phyloP scores from a whole-genome alignment of 164 flowering plant species.

The Euptelea pleiosperma region DNA sequence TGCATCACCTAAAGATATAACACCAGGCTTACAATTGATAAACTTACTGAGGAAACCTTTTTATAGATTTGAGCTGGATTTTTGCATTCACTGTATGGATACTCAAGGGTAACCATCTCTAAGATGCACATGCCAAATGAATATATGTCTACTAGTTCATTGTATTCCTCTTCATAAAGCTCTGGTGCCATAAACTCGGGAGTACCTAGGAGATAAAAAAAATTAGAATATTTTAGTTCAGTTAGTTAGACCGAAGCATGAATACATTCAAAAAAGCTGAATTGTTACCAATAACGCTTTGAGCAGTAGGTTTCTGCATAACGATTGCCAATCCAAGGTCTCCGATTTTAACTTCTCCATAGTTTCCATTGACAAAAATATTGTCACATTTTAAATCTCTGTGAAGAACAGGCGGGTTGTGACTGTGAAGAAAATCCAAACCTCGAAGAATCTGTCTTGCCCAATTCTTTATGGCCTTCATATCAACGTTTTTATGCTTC shows the following conservation, averaged over 20 bases:
- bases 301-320: conserved; percentile 68
- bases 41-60: conserved; percentile 71
- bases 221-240: neutral
- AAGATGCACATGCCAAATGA: conserved; percentile 81
- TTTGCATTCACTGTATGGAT: conserved; percentile 69
- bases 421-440: conserved; percentile 58
- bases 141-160: conserved; percentile 74
- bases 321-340: conserved; percentile 75
- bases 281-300: conserved; percentile 58
- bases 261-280: conserved; percentile 1
- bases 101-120: conserved; percentile 73
- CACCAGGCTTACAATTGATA: neutral
- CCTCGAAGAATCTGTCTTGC: conserved; percentile 74
- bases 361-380: conserved; percentile 69
- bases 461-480: conserved; percentile 82
- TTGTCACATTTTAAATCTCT: conserved; percentile 77
- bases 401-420: conserved; percentile 61
- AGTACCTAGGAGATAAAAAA: conserved; percentile 41
- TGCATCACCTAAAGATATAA: neutral
- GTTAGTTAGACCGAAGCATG: neutral
- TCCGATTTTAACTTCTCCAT: conserved; percentile 78
- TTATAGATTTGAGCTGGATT: conserved; percentile 71
- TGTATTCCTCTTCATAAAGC: conserved; percentile 74
- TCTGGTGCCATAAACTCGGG: conserved; percentile 92
- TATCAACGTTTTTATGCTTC: conserved; percentile 61